Base-by-base conservation (phyloP, 148 eudicot species). In the Rhododendron mucronatum region DNA sequence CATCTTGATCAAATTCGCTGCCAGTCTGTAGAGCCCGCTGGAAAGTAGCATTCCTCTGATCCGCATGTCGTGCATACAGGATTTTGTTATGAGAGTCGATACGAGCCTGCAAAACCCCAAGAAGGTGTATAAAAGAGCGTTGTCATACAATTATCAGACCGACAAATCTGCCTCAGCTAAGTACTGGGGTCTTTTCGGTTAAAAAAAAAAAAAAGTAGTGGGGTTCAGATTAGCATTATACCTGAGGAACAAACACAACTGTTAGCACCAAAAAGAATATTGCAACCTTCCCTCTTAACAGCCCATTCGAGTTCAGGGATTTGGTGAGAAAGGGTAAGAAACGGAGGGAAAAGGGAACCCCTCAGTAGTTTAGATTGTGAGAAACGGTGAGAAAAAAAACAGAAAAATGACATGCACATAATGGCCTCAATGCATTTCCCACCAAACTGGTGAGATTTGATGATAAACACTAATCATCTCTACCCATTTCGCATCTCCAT, bases 71-170 rank as follows among this genome's bases (percentile, higher is more conserved):
- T 76, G 99, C 99, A 78, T 97, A 95, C 15, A 97, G 87, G 47
- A 97, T 92, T 91, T 97, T 97, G 95, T 97, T 95, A 82, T 97
- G 99, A 26, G 99, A 97, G 89, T 97, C 99, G 0, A 97, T 97
- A 15, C 98, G 92, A 74, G 98, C 99, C 99, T 97, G 96, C 93
- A 92, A 20, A 41, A 82, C 7, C 35, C 35, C 3, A 14, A 39
- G 28, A 71, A 8, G 12, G 26, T 48, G 65, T 50, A 83, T 75
- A 18, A 35, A 78, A 1, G 23, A 28, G n/a, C 57, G 45, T 44
- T 48, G 30, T 13, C 41, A 80, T 18, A 51, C 21, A 28, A 33
- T 11, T 12, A 35, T 51, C 35, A 5, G 82, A 50, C 37, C 10
- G 15, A 9, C 37, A 81, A 28, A 33, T 30, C 39, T 51, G 44